Evolutionary conservation across 2,329 filamentous ascomycete genomes (phyloP), one percentile per base, ranked within the genome.

Genomic region (Epichloe sylvatica): DNA sequence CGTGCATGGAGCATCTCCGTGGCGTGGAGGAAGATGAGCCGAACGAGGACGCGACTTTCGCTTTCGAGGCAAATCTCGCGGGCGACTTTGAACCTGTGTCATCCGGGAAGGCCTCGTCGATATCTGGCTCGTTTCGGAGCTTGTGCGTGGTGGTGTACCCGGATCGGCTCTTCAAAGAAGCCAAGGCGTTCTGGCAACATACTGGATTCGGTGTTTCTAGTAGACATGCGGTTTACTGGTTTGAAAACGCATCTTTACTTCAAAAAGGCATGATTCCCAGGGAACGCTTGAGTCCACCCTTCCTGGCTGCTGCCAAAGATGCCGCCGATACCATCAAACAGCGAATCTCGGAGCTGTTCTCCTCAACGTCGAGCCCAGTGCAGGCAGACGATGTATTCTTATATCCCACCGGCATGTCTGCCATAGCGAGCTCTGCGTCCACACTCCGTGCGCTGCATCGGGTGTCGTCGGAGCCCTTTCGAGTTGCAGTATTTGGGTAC

Each of bases 331-430:
- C 9, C 1, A 50, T 63, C 2, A 51, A 49, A 11, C 49, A 47
- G 37, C 51, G 53, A 13, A 58, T 63, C 36, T 55, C 55, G 2
- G 38, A 45, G n/a, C 43, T 59, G 5, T 45, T 57, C 0, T 57
- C 57, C 0, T 56, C 59, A 1, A 55, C 51, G 11, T 37, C 36
- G 7, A 47, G 38, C 34, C 33, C 12, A 11, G n/a, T 57, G 4
- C 17, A 17, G 6, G n/a, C 15, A 5, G 51, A 58, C 2, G 70
- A 76, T 53, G 66, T 78, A 0, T 75, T 67, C 45, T 61, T 78
- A 4, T 76, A 71, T 53, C 66, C 67, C 12, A 71, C 68, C 2
- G 75, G 75, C 19, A 79, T 78, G 75, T 68, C 70, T 2, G 66
- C 69, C n/a, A 71, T 79, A 13, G 55, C 54, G 5, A 57, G 58